Conservation (phyloP, 1,139 yeast species). For the Arxiozyma heterogenica region DNA sequence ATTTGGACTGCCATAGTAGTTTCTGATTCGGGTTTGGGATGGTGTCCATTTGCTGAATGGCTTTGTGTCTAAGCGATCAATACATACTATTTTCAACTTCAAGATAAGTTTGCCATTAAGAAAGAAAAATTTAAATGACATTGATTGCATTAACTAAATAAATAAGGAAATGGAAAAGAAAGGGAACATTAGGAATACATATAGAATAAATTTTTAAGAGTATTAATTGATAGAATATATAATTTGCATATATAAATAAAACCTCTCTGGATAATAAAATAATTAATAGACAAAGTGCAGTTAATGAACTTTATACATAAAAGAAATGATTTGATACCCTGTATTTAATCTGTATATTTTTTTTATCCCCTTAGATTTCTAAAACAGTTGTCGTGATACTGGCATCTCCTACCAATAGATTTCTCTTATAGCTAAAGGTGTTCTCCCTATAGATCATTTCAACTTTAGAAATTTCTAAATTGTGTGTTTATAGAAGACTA, state of each 20-base stretch:
- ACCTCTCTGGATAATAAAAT: not conserved
- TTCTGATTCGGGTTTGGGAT: slow-evolving; percentile 69
- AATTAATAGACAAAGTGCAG: not conserved
- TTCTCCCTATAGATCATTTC: not conserved
- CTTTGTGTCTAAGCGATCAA: slow-evolving; percentile 37
- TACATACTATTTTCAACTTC: not conserved
- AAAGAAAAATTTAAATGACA: not conserved
- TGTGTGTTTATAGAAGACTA: not conserved
- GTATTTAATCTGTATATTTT: not conserved
- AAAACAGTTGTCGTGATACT: not conserved
- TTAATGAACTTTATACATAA: not conserved
- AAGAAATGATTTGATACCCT: not conserved
- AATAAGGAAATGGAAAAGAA: not conserved
- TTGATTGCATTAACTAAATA: too few species aligned
- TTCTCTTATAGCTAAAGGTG: not conserved
- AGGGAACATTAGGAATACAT: not conserved
- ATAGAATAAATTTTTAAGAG: not conserved
- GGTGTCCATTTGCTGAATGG: slow-evolving; percentile 95
- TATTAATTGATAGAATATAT: not conserved
- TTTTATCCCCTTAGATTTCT: not conserved
- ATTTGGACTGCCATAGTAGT: slow-evolving; percentile 75
- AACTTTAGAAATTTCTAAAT: not conserved
- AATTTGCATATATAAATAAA: not conserved
- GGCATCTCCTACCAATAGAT: not conserved
- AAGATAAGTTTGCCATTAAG: not conserved